Evolutionary conservation across 192 early-diverging fungal species (phyloP).

Genomic region (Cladochytrium replicatum): DNA sequence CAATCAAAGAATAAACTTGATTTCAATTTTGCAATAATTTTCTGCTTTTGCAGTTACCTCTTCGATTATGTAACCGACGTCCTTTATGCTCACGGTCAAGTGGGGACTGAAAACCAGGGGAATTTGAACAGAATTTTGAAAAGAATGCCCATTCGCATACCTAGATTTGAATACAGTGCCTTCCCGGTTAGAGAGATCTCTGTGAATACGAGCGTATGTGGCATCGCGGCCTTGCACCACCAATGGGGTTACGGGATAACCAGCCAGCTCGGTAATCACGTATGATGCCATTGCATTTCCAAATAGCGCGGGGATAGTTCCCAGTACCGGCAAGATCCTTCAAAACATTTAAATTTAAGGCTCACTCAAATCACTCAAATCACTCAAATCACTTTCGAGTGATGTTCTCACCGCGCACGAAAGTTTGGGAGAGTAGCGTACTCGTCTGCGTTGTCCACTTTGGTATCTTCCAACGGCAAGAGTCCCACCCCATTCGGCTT

Average conservation of each 20-base stretch:
- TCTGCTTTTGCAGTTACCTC: conserved; percentile 30
- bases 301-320: conserved; percentile 91
- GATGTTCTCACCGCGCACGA: conserved; percentile 55
- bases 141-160: background rate
- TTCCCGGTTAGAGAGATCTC: conserved; percentile 59
- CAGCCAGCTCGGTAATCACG: conserved; percentile 50
- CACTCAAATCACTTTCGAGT: conserved; percentile 1
- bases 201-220: conserved; percentile 61
- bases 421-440: conserved; percentile 91
- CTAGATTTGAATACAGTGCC: conserved; percentile 26
- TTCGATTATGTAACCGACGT: conserved; percentile 81
- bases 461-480: conserved; percentile 78
- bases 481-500: conserved; percentile 86
- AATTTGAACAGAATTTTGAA: conserved; percentile 9
- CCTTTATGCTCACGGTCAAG: conserved; percentile 49
- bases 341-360: background rate
- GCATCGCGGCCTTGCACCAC: conserved; percentile 49
- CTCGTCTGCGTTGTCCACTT: conserved; percentile 73
- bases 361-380: conserved; percentile 3
- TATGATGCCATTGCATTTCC: conserved; percentile 86
- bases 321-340: conserved; percentile 31
- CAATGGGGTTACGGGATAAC: conserved; percentile 28
- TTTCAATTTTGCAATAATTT: background rate
- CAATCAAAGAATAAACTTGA: conserved; percentile 3
- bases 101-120: background rate